Percentiles rank a stretch among this genome's conserved stretches.
Evolutionary conservation across 345 rosid genomes (phyloP).

Genomic region (Hibiscus trionum): DNA sequence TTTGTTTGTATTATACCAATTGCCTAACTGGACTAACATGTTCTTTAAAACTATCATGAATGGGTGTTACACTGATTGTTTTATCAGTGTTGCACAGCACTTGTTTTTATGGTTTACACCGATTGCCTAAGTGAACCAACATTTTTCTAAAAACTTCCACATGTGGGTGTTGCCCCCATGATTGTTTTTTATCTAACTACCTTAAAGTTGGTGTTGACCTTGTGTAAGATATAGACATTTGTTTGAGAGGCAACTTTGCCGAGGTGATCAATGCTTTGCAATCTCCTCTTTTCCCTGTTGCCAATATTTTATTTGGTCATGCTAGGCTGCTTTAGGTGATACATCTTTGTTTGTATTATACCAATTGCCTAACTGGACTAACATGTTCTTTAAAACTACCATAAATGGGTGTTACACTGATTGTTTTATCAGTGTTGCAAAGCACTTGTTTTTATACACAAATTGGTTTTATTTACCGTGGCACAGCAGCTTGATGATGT

Average conservation of each 20-base stretch:
- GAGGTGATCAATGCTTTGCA: slow-evolving; percentile 20
- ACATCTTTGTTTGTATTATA: background rate
- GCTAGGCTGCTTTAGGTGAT: background rate
- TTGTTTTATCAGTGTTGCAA: background rate
- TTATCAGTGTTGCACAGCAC: background rate
- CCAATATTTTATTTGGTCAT: background rate
- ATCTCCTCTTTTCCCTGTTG: slow-evolving; percentile 11
- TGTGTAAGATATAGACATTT: background rate
- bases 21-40: background rate
- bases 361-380: background rate
- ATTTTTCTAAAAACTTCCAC: background rate
- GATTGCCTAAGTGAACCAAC: too few relatives aligned
- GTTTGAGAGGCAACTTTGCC: slow-evolving; percentile 36
- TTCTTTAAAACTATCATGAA: background rate
- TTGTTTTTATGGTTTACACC: background rate
- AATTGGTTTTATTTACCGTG: background rate
- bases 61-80: background rate
- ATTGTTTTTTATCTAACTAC: background rate
- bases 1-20: background rate
- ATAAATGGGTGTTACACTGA: background rate
- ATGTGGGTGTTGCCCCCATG: background rate
- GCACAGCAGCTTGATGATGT: background rate
- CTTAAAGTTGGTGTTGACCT: background rate
- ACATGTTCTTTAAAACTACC: background rate
- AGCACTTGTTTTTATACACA: background rate